Evolutionary conservation across 345 rosid genomes (phyloP).

Genomic region (Corymbia maculata): DNA sequence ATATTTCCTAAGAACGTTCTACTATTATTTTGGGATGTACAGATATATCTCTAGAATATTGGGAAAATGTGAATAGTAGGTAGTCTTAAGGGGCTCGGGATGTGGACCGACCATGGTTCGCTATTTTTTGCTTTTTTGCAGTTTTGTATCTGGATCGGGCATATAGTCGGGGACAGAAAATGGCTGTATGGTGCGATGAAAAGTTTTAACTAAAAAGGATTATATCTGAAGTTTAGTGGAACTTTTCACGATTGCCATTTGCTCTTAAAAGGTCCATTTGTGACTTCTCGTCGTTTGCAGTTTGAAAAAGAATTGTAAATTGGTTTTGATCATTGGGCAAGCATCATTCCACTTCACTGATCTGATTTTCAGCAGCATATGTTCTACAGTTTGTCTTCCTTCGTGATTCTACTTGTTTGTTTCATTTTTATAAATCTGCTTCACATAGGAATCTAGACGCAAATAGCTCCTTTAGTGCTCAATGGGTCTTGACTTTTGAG

Average conservation of each 20-base stretch:
- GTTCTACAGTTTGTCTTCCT: neutral
- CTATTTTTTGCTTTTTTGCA: neutral
- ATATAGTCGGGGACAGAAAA: neutral
- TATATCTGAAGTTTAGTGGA: neutral
- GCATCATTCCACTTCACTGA: neutral
- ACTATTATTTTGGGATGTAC: neutral
- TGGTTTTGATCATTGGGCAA: neutral
- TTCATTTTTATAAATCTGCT: neutral
- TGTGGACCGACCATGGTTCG: neutral
- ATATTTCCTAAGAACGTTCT: neutral
- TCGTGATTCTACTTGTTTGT: neutral
- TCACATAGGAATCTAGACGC: neutral
- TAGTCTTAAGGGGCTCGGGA: neutral
- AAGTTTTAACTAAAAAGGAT: neutral
- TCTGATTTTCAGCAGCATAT: neutral
- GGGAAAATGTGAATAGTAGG: constrained; percentile 5
- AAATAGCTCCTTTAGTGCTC: neutral
- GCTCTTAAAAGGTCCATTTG: neutral
- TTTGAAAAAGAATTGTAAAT: neutral
- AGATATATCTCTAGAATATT: neutral
- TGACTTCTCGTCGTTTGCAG: neutral
- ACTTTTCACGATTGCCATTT: neutral
- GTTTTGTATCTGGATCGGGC: neutral
- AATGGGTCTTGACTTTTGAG: neutral
- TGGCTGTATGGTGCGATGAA: neutral